These are phyloP conservation scores for Crithidia sp. DNA, from an alignment of 208 protist species.

Conservation along the genomic window DNA sequence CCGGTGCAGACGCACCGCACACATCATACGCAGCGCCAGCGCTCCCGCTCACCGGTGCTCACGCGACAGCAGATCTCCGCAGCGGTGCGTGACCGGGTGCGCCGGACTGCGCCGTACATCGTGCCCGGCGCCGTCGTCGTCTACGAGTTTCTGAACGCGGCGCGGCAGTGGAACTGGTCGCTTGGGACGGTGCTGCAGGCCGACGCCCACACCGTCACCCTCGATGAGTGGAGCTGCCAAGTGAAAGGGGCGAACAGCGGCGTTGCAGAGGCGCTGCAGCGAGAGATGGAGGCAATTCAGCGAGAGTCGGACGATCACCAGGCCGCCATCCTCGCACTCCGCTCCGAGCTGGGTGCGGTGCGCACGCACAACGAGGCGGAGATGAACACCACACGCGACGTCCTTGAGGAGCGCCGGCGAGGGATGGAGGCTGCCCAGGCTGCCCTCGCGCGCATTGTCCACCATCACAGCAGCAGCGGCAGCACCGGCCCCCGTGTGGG, in stretches of 20 bases:
- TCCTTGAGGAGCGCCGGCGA: conserved; percentile 28
- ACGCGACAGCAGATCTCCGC: conserved; percentile 14
- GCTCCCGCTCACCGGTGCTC: conserved; percentile 16
- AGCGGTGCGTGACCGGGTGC: conserved; percentile 20
- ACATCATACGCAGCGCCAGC: not conserved
- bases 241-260: conserved; percentile 32
- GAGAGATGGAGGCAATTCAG: conserved; percentile 27
- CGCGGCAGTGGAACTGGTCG: conserved; percentile 47
- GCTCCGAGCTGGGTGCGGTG: conserved; percentile 49
- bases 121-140: conserved; percentile 42
- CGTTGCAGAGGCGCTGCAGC: conserved; percentile 36
- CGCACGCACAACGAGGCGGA: conserved; percentile 59
- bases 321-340: conserved; percentile 29
- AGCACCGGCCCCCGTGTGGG: conserved; percentile 20
- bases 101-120: conserved; percentile 24
- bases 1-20: not conserved
- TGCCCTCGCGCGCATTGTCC: conserved; percentile 1
- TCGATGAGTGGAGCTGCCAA: conserved; percentile 40
- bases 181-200: conserved; percentile 43
- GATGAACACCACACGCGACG: conserved; percentile 38
- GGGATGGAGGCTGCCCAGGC: conserved; percentile 30
- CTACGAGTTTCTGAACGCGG: conserved; percentile 56
- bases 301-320: conserved; percentile 41
- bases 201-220: conserved; percentile 30
- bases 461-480: not conserved